These are phyloP conservation scores for Lineolata rhizophorae DNA, from an alignment of 495 filamentous ascomycete species.

Conservation along the genomic window DNA sequence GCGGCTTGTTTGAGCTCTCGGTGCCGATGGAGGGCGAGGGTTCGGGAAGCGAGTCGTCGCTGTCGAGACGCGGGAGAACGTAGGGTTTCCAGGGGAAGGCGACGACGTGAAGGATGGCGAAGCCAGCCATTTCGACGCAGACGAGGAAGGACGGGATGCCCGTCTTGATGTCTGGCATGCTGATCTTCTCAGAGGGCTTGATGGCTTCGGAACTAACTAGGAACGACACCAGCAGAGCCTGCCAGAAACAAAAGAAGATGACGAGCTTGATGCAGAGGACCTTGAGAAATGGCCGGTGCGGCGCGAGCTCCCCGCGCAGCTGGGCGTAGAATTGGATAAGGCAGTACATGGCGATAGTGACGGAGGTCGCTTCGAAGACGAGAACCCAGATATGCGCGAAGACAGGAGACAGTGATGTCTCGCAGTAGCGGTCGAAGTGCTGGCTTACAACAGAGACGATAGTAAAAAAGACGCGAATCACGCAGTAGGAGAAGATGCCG, in stretches of 20 bases:
- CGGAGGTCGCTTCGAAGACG: slow-evolving; percentile 45
- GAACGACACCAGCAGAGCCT: slow-evolving; percentile 27
- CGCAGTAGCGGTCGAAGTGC: slow-evolving; percentile 48
- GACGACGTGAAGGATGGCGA: slow-evolving; percentile 58
- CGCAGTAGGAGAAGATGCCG: slow-evolving; percentile 76
- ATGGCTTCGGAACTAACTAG: slow-evolving; percentile 51
- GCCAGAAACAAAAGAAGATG: slow-evolving; percentile 92
- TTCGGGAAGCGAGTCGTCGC: slow-evolving; percentile 20
- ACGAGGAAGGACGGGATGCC: slow-evolving; percentile 60
- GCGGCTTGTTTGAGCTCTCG: slow-evolving; percentile 7
- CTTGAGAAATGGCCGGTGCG: slow-evolving; percentile 59
- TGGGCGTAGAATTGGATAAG: slow-evolving; percentile 80
- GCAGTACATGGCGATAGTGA: slow-evolving; percentile 80
- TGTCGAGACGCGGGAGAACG: slow-evolving; percentile 11
- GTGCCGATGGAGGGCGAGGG: slow-evolving; percentile 28
- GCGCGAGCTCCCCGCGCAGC: slow-evolving; percentile 40
- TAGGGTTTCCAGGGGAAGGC: slow-evolving; percentile 65
- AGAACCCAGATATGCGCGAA: slow-evolving; percentile 71
- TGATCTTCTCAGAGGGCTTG: slow-evolving; percentile 34
- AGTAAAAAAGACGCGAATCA: slow-evolving; percentile 69
- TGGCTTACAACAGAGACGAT: slow-evolving; percentile 57
- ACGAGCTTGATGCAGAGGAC: slow-evolving; percentile 78
- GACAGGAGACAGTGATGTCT: slow-evolving; percentile 48
- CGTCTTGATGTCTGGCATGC: slow-evolving; percentile 54
- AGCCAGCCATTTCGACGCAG: slow-evolving; percentile 76